Conservation (phyloP, 192 early-diverging fungal genomes). For the Globomyces pollinis-pini region DNA sequence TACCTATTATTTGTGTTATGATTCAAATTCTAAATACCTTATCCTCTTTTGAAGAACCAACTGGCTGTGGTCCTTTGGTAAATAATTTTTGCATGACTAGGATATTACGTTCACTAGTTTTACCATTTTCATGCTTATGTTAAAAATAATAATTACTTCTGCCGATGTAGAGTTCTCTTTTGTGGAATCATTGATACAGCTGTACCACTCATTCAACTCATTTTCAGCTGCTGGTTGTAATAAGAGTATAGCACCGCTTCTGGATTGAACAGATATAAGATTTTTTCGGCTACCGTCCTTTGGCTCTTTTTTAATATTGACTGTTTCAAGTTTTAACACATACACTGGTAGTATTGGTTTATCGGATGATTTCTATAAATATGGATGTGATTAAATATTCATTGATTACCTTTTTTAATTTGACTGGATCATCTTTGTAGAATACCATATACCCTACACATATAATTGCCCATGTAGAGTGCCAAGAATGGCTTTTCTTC, state of each 20-base stretch:
- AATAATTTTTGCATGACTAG: background rate
- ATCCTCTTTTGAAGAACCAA: no score
- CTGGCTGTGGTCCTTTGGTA: background rate
- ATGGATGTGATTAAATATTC: background rate
- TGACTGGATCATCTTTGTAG: slow-evolving; percentile 36
- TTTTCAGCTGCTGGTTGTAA: slow-evolving; percentile 27
- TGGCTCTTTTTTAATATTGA: slow-evolving; percentile 25
- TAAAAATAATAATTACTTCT: slow-evolving; percentile 14
- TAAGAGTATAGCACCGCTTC: slow-evolving; percentile 20
- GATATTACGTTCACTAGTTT: no score
- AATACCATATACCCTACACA: slow-evolving; percentile 43
- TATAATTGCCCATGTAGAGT: slow-evolving; percentile 24
- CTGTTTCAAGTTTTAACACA: slow-evolving; percentile 23
- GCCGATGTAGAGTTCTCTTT: slow-evolving; percentile 26
- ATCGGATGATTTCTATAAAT: slow-evolving; percentile 8
- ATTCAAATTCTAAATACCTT: no score
- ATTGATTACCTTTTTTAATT: slow-evolving; percentile 22
- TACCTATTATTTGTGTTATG: no score
- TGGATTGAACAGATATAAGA: slow-evolving; percentile 18
- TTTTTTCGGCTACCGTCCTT: slow-evolving; percentile 35
- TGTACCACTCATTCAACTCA: slow-evolving; percentile 32
- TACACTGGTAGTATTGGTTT: slow-evolving; percentile 22
- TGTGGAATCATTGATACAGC: slow-evolving; percentile 19
- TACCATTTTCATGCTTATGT: slow-evolving; percentile 14
- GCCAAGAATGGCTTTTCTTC: slow-evolving; percentile 28